These are phyloP conservation scores for Hypoxylon subgilvum DNA, from an alignment of 495 filamentous ascomycete genomes.

Conservation along the genomic window DNA sequence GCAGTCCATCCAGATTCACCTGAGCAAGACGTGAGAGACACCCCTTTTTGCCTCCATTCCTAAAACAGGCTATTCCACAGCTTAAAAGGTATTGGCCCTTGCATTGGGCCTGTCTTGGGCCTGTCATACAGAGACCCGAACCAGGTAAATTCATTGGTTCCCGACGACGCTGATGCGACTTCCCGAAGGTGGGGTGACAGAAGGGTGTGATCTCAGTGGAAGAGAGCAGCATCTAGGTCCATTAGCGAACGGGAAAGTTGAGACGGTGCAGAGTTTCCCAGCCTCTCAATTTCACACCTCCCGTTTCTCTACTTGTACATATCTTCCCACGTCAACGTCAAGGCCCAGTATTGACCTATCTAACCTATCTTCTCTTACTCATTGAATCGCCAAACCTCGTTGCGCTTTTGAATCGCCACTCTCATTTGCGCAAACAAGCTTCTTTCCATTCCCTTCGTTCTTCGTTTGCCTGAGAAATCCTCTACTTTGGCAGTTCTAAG, in stretches of 20 bases:
- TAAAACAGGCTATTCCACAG: conserved; percentile 34
- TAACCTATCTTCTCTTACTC: too few species aligned
- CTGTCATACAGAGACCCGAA: conserved; percentile 31
- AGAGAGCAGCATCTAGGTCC: not conserved
- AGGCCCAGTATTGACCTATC: too few species aligned
- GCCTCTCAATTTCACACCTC: conserved; percentile 50
- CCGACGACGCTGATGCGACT: conserved; percentile 23
- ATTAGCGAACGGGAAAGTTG: conserved; percentile 4
- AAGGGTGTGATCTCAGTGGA: conserved; percentile 34
- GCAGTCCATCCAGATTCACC: too few species aligned
- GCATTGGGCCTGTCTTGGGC: conserved; percentile 37
- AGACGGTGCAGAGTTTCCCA: conserved; percentile 44
- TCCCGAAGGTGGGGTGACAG: conserved; percentile 33
- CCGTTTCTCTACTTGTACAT: conserved; percentile 14
- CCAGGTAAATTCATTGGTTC: conserved; percentile 19
- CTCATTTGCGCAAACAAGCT: too few species aligned
- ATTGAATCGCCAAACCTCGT: too few species aligned
- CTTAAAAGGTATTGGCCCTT: conserved; percentile 35
- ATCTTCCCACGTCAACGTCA: not conserved
- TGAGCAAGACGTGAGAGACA: too few species aligned
- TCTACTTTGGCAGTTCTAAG: too few species aligned
- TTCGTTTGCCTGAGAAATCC: too few species aligned
- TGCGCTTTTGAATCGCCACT: too few species aligned
- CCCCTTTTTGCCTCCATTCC: conserved; percentile 6
- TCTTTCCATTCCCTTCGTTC: too few species aligned